phyloP scores from a whole-genome alignment of 345 rosid species.

The Heritiera fomes region DNA sequence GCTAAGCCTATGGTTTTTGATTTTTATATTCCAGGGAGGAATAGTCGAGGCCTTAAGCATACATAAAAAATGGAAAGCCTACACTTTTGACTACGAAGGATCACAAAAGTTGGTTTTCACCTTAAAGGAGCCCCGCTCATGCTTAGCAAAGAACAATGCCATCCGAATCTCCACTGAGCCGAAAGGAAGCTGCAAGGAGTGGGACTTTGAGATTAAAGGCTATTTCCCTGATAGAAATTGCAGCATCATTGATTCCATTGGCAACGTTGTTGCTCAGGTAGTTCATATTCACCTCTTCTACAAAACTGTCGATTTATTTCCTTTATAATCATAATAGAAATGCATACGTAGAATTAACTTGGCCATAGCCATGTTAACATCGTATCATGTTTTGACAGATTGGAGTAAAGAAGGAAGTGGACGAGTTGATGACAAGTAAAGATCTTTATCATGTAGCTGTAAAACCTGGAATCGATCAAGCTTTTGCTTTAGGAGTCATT shows the following conservation, averaged over 20 bases:
- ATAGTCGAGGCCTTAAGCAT: conserved; percentile 65
- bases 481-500: conserved; percentile 70
- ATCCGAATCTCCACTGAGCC: conserved; percentile 50
- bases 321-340: neutral
- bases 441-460: conserved; percentile 66
- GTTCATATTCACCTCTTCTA: neutral
- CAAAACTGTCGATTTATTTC: neutral
- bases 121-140: conserved; percentile 60
- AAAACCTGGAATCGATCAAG: conserved; percentile 61
- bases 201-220: conserved; percentile 63
- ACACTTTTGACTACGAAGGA: conserved; percentile 59
- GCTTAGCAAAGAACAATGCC: conserved; percentile 38
- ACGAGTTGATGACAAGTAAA: conserved; percentile 45
- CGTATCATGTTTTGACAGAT: conserved; percentile 34
- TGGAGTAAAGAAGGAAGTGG: conserved; percentile 49
- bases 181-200: conserved; percentile 23
- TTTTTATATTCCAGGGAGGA: conserved; percentile 47
- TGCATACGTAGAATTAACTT: too few relatives aligned
- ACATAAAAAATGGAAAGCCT: conserved; percentile 74
- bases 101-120: conserved; percentile 62
- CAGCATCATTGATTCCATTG: conserved; percentile 49
- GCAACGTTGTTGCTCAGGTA: conserved; percentile 60
- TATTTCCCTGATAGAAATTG: conserved; percentile 65
- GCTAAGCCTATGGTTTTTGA: neutral
- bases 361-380: neutral